These are phyloP conservation scores for Psilocybe mexicana DNA, from an alignment of 1,284 basidiomycete genomes.

Conservation along the genomic window DNA sequence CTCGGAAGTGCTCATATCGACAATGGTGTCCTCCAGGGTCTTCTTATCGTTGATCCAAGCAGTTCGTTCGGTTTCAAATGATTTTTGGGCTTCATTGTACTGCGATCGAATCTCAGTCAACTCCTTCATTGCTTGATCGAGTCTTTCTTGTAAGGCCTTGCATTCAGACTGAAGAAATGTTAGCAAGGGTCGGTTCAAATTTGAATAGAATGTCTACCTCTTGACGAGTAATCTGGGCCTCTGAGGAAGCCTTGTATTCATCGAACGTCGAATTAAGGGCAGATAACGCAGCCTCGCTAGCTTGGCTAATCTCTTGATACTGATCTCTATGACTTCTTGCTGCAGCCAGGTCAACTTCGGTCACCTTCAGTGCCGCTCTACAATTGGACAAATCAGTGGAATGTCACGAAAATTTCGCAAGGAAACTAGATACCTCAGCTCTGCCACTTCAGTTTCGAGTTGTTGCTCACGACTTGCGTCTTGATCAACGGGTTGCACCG, in stretches of 20 bases:
- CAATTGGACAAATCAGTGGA: constrained; percentile 6
- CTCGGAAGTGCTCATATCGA: constrained; percentile 72
- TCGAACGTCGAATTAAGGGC: constrained; percentile 75
- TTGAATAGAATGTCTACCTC: constrained; percentile 49
- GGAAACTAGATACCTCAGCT: constrained; percentile 61
- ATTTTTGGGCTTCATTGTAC: constrained; percentile 59
- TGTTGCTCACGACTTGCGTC: constrained; percentile 72
- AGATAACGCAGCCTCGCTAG: constrained; percentile 76
- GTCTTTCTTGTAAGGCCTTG: constrained; percentile 62
- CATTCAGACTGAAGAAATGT: constrained; percentile 58
- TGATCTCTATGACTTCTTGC: constrained; percentile 77
- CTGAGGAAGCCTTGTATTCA: constrained; percentile 72
- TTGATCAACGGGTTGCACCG: constrained; percentile 38
- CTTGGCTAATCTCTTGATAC: constrained; percentile 82
- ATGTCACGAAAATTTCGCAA: neutral
- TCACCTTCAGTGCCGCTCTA: constrained; percentile 73
- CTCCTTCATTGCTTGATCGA: constrained; percentile 59
- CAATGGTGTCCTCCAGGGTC: constrained; percentile 74
- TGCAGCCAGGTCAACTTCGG: constrained; percentile 72
- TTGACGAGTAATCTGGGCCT: constrained; percentile 62
- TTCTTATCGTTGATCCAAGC: constrained; percentile 80
- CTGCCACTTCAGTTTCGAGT: constrained; percentile 83
- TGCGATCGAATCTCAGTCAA: constrained; percentile 51
- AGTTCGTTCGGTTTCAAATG: constrained; percentile 63
- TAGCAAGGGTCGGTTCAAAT: constrained; percentile 7